These are phyloP conservation scores for Botrytis byssoidea DNA, from an alignment of 2,329 filamentous ascomycete species.

Conservation along the genomic window DNA sequence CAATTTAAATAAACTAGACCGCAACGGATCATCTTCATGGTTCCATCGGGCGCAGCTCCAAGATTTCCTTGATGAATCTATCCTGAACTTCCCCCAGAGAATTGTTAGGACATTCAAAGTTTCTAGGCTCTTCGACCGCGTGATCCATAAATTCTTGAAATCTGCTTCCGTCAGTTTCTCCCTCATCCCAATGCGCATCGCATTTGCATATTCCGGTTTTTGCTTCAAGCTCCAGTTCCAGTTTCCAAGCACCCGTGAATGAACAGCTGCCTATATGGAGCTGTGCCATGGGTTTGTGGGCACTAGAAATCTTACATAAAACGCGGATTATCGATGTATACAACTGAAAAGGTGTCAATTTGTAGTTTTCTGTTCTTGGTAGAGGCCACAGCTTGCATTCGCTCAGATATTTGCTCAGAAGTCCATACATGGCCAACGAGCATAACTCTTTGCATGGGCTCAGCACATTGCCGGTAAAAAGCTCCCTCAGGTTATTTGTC, in stretches of 20 bases:
- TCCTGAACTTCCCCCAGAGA: rapidly evolving
- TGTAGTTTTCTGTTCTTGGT: not conserved
- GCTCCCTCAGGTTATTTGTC: rapidly evolving
- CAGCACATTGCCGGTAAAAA: not conserved
- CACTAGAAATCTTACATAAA: no score
- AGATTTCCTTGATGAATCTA: rapidly evolving
- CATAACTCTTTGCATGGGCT: not conserved
- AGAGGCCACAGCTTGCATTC: not conserved
- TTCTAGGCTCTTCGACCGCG: not conserved
- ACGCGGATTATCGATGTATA: no score
- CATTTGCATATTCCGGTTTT: rapidly evolving
- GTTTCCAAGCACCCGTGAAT: not conserved
- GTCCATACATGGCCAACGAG: not conserved
- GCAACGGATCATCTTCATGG: not conserved
- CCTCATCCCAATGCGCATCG: rapidly evolving
- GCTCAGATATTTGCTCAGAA: not conserved
- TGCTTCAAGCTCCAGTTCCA: rapidly evolving
- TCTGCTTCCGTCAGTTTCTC: rapidly evolving
- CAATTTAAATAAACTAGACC: not conserved
- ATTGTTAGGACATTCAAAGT: not conserved
- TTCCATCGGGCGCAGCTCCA: rapidly evolving
- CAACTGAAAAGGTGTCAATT: no score
- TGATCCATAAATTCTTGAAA: not conserved
- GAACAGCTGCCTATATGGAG: not conserved
- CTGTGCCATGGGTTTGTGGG: not conserved